A percentile compares a stretch with the other conserved stretches of the same genome.
phyloP scores from a whole-genome alignment of 179 eudicot genomes.

The Beta lomatogona region DNA sequence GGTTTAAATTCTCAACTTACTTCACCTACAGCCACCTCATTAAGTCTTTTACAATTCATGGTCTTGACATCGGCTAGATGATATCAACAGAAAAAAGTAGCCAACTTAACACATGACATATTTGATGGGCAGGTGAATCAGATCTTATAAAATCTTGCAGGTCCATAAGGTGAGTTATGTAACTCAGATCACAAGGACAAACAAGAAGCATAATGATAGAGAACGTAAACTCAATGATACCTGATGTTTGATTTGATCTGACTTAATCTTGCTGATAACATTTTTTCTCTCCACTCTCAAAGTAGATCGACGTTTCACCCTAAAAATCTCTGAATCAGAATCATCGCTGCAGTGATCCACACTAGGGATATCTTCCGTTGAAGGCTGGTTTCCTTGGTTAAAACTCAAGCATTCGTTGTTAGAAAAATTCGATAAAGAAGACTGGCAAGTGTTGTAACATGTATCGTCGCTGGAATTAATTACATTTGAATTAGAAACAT shows the following conservation, averaged over 20 bases:
- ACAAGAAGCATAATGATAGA: background rate
- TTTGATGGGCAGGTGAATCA: too few species aligned
- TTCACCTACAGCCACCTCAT: background rate
- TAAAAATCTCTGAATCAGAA: constrained; percentile 90
- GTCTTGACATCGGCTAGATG: background rate
- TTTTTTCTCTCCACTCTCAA: constrained; percentile 48
- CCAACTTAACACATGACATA: too few species aligned
- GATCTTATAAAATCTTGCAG: background rate
- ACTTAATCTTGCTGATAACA: constrained; percentile 31
- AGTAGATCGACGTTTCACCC: constrained; percentile 83
- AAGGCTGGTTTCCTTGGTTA: constrained; percentile 28
- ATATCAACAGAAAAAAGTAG: background rate
- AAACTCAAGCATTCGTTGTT: constrained; percentile 35
- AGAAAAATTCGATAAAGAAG: constrained; percentile 30
- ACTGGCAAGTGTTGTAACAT: constrained; percentile 35
- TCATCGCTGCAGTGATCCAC: constrained; percentile 62
- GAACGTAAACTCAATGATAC: constrained; percentile 34
- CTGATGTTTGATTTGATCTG: constrained; percentile 44
- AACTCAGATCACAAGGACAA: background rate
- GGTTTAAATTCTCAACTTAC: background rate
- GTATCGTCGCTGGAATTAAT: constrained; percentile 31
- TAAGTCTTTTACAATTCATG: background rate
- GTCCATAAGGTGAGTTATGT: background rate
- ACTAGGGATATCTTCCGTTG: constrained; percentile 30
- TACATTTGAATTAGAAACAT: constrained; percentile 27